Conservation (phyloP, 1,284 basidiomycete species). For the Tranzscheliella williamsii region DNA sequence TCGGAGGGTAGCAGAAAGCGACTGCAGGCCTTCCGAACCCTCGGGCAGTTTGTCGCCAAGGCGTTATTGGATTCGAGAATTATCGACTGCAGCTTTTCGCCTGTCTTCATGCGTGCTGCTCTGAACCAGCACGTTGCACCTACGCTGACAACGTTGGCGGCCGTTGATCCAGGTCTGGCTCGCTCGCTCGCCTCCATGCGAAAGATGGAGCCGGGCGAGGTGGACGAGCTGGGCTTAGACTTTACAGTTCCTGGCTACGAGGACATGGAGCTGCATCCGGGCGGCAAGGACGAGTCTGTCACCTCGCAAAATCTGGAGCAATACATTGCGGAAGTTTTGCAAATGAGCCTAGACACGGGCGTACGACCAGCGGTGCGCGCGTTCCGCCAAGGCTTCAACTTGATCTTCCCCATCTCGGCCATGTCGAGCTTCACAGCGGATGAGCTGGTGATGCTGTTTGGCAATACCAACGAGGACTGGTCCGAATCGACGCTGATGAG, state of each 20-base stretch:
- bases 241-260: slow-evolving; percentile 91
- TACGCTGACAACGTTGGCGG: slow-evolving; percentile 72
- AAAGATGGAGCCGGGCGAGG: slow-evolving; percentile 66
- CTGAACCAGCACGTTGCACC: slow-evolving; percentile 82
- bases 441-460: slow-evolving; percentile 89
- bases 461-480: slow-evolving; percentile 79
- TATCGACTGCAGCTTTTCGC: slow-evolving; percentile 92
- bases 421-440: slow-evolving; percentile 89
- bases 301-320: slow-evolving; percentile 83
- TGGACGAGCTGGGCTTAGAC: slow-evolving; percentile 88
- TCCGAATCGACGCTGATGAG: slow-evolving; percentile 75
- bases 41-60: slow-evolving; percentile 97
- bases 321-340: slow-evolving; percentile 72
- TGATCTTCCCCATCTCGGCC: slow-evolving; percentile 89
- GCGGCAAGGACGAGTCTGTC: slow-evolving; percentile 77
- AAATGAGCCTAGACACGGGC: slow-evolving; percentile 59
- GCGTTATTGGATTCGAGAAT: slow-evolving; percentile 95
- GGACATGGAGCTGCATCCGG: slow-evolving; percentile 84
- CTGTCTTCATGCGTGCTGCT: slow-evolving; percentile 83
- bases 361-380: slow-evolving; percentile 51
- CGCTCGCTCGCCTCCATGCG: slow-evolving; percentile 80
- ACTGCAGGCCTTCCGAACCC: slow-evolving; percentile 80
- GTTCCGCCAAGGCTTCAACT: slow-evolving; percentile 63
- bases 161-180: slow-evolving; percentile 81
- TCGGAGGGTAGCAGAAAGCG: slow-evolving; percentile 21